phyloP scores from a whole-genome alignment of 352 stramenopile genomes.

The Phytopythium oedochilum region DNA sequence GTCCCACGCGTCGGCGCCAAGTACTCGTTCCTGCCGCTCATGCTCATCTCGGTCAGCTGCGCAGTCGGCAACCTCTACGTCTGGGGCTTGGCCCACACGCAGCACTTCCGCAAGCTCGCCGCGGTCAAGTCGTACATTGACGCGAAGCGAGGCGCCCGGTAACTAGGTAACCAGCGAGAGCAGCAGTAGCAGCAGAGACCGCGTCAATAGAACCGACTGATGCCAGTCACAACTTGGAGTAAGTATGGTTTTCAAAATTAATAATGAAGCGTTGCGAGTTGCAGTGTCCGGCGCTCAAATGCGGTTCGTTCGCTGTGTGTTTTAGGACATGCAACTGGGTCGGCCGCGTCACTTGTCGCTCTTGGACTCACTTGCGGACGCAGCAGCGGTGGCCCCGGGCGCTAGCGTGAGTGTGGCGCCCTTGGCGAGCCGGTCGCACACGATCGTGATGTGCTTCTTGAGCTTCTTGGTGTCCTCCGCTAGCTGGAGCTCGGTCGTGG shows the following conservation, averaged over 20 bases:
- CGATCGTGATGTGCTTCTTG: slow-evolving; percentile 89
- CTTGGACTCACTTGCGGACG: background rate
- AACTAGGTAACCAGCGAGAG: no score
- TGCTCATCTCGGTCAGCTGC: slow-evolving; percentile 71
- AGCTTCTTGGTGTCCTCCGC: slow-evolving; percentile 80
- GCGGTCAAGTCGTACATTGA: slow-evolving; percentile 70
- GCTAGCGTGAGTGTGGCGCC: slow-evolving; percentile 40
- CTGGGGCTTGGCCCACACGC: slow-evolving; percentile 50
- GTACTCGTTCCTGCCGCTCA: slow-evolving; percentile 76
- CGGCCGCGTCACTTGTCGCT: slow-evolving; percentile 3
- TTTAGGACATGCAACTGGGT: background rate
- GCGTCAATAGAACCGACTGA: background rate
- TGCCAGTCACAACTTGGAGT: background rate
- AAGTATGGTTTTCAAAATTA: background rate
- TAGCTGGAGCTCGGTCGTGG: slow-evolving; percentile 53
- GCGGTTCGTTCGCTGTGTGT: background rate
- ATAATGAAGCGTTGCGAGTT: background rate
- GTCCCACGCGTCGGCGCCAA: slow-evolving; percentile 37
- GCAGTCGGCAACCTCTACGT: slow-evolving; percentile 78
- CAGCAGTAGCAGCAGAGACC: background rate
- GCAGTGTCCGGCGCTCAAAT: background rate
- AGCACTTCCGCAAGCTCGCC: slow-evolving; percentile 62
- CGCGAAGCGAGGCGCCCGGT: slow-evolving; percentile 11
- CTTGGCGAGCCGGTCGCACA: slow-evolving; percentile 86
- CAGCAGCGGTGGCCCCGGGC: background rate